phyloP scores from a whole-genome alignment of 2,329 filamentous ascomycete genomes.

The Chaetomiaceae sp. region DNA sequence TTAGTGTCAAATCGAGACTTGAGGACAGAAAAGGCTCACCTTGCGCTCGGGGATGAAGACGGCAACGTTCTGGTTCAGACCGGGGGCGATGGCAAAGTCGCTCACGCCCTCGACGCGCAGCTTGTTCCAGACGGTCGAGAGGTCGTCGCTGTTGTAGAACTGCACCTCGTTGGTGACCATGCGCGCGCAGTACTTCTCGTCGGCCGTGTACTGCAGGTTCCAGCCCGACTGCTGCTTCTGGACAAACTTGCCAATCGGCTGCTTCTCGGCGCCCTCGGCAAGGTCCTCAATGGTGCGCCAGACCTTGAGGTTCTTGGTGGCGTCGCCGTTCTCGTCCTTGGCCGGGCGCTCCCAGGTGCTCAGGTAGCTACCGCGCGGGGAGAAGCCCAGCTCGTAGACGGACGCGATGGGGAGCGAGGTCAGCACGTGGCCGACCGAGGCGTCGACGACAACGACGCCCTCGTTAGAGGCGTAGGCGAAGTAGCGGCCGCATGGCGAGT shows the following conservation, averaged over 20 bases:
- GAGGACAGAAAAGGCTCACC: slow-evolving; percentile 46
- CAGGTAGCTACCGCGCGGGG: slow-evolving; percentile 83
- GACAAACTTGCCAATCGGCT: slow-evolving; percentile 82
- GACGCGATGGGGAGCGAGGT: slow-evolving; percentile 73
- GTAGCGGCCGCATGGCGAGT: slow-evolving; percentile 93
- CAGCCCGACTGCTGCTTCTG: slow-evolving; percentile 94
- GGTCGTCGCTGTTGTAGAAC: slow-evolving; percentile 85
- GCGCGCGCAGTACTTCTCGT: slow-evolving; percentile 90
- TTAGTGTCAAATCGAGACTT: not conserved
- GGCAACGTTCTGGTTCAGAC: slow-evolving; percentile 85
- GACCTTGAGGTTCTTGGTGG: slow-evolving; percentile 93
- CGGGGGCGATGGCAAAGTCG: slow-evolving; percentile 85
- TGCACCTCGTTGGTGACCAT: slow-evolving; percentile 96
- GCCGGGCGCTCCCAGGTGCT: slow-evolving; percentile 94
- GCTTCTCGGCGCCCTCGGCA: slow-evolving; percentile 58
- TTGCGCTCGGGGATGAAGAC: slow-evolving; percentile 95
- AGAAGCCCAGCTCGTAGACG: slow-evolving; percentile 93
- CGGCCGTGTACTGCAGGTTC: slow-evolving; percentile 94
- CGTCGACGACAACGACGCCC: slow-evolving; percentile 78
- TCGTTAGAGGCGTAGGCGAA: slow-evolving; percentile 92
- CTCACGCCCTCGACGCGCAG: slow-evolving; percentile 84
- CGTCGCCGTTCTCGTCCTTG: slow-evolving; percentile 91
- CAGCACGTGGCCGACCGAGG: slow-evolving; percentile 69
- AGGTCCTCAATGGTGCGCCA: slow-evolving; percentile 78
- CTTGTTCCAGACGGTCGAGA: slow-evolving; percentile 90